Evolutionary conservation across 257 asterid genomes (phyloP).

Genomic region (Solanum chmielewskii): DNA sequence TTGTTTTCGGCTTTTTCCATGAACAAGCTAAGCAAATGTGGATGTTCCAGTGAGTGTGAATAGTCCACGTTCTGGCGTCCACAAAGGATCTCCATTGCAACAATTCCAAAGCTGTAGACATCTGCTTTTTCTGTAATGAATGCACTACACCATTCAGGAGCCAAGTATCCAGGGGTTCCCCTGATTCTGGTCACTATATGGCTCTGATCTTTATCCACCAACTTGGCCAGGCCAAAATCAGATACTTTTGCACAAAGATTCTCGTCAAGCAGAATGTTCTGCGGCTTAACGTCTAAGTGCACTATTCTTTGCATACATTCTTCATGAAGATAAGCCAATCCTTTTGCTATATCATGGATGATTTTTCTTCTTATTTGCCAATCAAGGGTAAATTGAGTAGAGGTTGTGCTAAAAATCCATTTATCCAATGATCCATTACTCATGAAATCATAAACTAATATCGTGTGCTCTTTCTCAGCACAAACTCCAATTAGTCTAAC

Average conservation of each 20-base stretch:
- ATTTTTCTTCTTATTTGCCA: conserved; percentile 15
- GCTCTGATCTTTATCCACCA: conserved; percentile 13
- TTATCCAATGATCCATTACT: conserved; percentile 17
- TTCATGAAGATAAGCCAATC: conserved; percentile 17
- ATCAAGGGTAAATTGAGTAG: not conserved
- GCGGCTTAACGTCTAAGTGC: conserved; percentile 15
- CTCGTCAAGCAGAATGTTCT: conserved; percentile 17
- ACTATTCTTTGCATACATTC: conserved; percentile 12
- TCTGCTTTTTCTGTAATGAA: conserved; percentile 17
- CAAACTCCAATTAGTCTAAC: conserved; percentile 14
- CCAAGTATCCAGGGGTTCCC: conserved; percentile 14
- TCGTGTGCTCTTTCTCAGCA: conserved; percentile 14
- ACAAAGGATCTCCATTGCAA: conserved; percentile 6
- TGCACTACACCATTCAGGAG: conserved; percentile 11
- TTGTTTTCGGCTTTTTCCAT: conserved; percentile 5
- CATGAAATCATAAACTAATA: conserved; percentile 20
- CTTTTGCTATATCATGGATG: conserved; percentile 18
- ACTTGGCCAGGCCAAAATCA: conserved; percentile 22
- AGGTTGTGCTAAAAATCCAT: conserved; percentile 1
- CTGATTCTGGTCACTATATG: conserved; percentile 12
- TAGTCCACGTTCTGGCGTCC: conserved; percentile 5
- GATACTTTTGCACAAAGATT: conserved; percentile 16
- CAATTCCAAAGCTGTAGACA: conserved; percentile 18
- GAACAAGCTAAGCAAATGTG: conserved; percentile 6
- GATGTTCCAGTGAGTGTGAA: not conserved